These are phyloP conservation scores for Senna tora DNA, from an alignment of 306 rosid genomes.

Conservation along the genomic window DNA sequence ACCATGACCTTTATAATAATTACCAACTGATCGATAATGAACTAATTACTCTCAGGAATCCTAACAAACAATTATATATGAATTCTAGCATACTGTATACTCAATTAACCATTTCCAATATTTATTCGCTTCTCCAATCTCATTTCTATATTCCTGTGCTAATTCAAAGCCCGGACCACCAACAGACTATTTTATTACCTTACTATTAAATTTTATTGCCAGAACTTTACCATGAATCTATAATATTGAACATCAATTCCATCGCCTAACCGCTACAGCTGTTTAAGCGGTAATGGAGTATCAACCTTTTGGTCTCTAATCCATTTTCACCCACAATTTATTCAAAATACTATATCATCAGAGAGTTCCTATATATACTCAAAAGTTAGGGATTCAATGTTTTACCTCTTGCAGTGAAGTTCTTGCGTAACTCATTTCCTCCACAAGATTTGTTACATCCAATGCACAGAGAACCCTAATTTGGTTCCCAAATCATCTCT, in stretches of 20 bases:
- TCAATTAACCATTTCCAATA: too few species aligned
- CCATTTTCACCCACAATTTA: background rate
- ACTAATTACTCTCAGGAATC: background rate
- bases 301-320: too few species aligned
- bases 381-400: background rate
- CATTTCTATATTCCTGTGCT: background rate
- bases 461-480: background rate
- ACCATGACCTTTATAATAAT: conserved; percentile 9
- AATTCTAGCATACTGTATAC: background rate
- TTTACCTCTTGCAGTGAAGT: background rate
- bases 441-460: background rate
- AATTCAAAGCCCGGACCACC: background rate
- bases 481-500: background rate
- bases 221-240: too few species aligned
- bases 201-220: background rate
- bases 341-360: background rate
- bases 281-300: too few species aligned
- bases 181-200: background rate
- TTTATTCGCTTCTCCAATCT: background rate
- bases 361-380: too few species aligned
- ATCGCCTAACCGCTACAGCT: too few species aligned
- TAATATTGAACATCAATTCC: background rate
- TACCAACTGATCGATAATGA: background rate
- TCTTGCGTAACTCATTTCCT: background rate
- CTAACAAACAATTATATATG: background rate